phyloP scores from a whole-genome alignment of 2,329 filamentous ascomycete species.

The Didymella lethalis region DNA sequence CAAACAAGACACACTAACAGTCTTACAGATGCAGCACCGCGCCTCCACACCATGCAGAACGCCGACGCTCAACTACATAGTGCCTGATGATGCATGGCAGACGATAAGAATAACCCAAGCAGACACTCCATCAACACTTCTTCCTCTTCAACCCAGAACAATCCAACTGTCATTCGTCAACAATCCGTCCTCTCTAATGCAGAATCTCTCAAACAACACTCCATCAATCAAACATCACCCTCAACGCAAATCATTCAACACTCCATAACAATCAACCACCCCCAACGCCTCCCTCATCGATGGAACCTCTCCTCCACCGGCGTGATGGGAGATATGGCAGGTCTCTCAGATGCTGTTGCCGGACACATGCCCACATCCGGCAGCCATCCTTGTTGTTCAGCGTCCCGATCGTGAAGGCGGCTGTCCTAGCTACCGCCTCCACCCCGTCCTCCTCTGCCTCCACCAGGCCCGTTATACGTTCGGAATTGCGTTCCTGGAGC shows the following conservation, averaged over 20 bases:
- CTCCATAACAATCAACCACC: too few relatives aligned
- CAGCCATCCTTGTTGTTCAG: background rate
- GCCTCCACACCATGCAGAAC: conserved; percentile 30
- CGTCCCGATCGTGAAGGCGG: background rate
- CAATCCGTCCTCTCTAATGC: too few relatives aligned
- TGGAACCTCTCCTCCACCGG: background rate
- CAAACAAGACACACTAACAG: conserved; percentile 5
- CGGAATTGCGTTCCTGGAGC: conserved; percentile 47
- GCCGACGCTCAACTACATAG: conserved; percentile 24
- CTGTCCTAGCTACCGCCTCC: conserved; percentile 34
- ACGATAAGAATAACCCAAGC: background rate
- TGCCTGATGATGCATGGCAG: background rate
- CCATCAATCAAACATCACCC: too few relatives aligned
- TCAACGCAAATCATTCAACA: background rate
- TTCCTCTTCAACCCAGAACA: too few relatives aligned
- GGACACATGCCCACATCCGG: too few relatives aligned
- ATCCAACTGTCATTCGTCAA: too few relatives aligned
- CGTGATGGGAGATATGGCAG: background rate
- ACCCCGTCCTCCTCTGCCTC: conserved; percentile 33
- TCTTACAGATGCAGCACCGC: conserved; percentile 3
- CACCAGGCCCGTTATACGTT: conserved; percentile 42
- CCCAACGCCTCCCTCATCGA: conserved; percentile 1
- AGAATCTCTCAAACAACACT: too few relatives aligned
- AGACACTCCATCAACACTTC: background rate
- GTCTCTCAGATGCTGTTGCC: background rate